Percentiles rank a stretch among this genome's conserved stretches.
These are phyloP conservation scores for Rusavskia elegans DNA, from an alignment of 495 filamentous ascomycete genomes.

Conservation along the genomic window DNA sequence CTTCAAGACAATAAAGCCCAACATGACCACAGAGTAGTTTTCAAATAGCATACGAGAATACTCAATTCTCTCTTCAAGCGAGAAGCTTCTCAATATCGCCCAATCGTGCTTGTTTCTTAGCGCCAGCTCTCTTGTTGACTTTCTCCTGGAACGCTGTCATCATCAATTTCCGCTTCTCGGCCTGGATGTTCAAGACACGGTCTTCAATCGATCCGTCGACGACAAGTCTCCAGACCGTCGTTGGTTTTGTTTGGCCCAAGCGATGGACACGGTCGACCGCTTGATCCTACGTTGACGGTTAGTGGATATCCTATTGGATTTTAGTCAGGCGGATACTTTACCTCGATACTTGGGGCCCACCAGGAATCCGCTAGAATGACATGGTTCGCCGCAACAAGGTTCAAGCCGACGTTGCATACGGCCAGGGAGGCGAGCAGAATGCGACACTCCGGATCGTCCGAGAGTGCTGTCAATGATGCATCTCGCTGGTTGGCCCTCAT, in stretches of 20 bases:
- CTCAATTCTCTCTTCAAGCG: constrained; percentile 3
- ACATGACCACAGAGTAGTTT: too few relatives aligned
- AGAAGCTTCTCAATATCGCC: constrained; percentile 44
- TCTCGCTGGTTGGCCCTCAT: constrained; percentile 58
- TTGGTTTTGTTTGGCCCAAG: constrained; percentile 65
- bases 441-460: constrained; percentile 48
- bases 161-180: constrained; percentile 66
- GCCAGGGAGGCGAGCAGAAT: constrained; percentile 72
- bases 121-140: constrained; percentile 18
- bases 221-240: constrained; percentile 66
- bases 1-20: too few relatives aligned
- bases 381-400: constrained; percentile 76
- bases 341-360: constrained; percentile 52
- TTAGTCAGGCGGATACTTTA: background rate
- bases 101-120: constrained; percentile 33
- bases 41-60: too few relatives aligned
- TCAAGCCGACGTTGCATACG: constrained; percentile 78
- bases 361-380: constrained; percentile 74
- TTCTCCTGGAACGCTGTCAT: constrained; percentile 58
- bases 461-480: constrained; percentile 47
- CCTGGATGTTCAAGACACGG: constrained; percentile 65
- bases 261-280: constrained; percentile 83
- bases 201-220: constrained; percentile 83
- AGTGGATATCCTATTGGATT: background rate
- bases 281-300: constrained; percentile 70